Base-by-base conservation (phyloP, 176 grass and related monocot species). In the Saccharum spontaneum region DNA sequence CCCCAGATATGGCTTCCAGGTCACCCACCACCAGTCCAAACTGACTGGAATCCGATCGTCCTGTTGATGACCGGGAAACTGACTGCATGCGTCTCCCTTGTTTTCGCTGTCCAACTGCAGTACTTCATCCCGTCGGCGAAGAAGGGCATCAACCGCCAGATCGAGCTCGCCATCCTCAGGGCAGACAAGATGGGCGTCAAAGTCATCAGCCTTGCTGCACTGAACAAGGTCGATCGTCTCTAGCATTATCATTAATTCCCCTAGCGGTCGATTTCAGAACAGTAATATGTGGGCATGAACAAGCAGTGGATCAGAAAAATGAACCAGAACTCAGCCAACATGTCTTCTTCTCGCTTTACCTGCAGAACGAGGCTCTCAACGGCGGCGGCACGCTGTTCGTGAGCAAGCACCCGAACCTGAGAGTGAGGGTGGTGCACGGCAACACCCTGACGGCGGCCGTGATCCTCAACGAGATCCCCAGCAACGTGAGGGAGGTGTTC, bases 381-480 rank as follows among this genome's bases (percentile, higher is more conserved):
- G 97, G 93, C 8, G 97, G 97, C 18, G 97, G 97, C 23, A 92
- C 86, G 2, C 91, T 98, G 43, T 98, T 98, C 41, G 88, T 95
- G 45, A 14, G 5, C 83, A 94, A 90, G 67, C 91, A 98, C 30
- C 93, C 88, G 0, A 41, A 98, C 84, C 87, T 98, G 69, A 70
- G 81, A 57, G 91, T 98, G 3, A 67, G 97, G 78, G 91, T 98
- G 36, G 97, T 98, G 52, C 97, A 98, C 62, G 96, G 96, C 22
- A 98, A 98, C 84, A 98, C 96, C 37, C 91, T 98, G 24, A 98
- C 96, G 7, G 96, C 96, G 0, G 96, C 96, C 17, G 96, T 98
- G 55, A 98, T 98, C 80, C 86, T 98, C 1, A 84, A 94, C 83
- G 91, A 94, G 83, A 92, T 98, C 87, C 96, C 91, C 2, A 67